Conservation (phyloP, 352 stramenopile genomes). For the Phytophthora sansomeana region DNA sequence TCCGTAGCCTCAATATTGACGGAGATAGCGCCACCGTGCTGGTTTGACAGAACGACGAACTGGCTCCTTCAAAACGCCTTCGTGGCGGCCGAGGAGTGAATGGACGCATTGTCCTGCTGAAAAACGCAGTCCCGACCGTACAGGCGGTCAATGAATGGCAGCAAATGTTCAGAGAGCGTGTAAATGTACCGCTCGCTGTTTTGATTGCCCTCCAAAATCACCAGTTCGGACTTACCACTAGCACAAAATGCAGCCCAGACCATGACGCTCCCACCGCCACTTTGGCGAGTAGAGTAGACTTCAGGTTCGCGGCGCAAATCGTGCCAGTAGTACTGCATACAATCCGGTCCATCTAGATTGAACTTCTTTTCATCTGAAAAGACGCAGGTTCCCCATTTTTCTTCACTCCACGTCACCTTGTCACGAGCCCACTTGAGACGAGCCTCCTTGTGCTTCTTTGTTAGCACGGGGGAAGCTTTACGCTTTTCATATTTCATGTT, state of each 20-base stretch:
- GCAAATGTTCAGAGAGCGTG: not conserved
- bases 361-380: slow-evolving; percentile 48
- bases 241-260: slow-evolving; percentile 1
- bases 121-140: not conserved
- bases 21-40: too few species aligned
- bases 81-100: slow-evolving; percentile 22
- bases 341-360: slow-evolving; percentile 43
- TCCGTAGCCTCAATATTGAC: too few species aligned
- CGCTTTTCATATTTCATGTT: slow-evolving; percentile 10
- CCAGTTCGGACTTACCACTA: not conserved
- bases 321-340: slow-evolving; percentile 44
- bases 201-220: slow-evolving; percentile 8
- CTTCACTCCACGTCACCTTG: not conserved
- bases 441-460: not conserved
- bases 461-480: slow-evolving; percentile 1
- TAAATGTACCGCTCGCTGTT: slow-evolving; percentile 6
- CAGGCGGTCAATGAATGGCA: not conserved
- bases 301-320: slow-evolving; percentile 22
- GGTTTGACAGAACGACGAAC: too few species aligned
- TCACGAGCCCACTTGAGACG: not conserved
- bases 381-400: slow-evolving; percentile 25
- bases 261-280: slow-evolving; percentile 10
- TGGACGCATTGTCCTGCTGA: slow-evolving; percentile 28
- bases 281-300: slow-evolving; percentile 17
- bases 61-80: slow-evolving; percentile 35